These are phyloP conservation scores for Xenoacremonium recifei DNA, from an alignment of 2,329 filamentous ascomycete species.

Conservation along the genomic window DNA sequence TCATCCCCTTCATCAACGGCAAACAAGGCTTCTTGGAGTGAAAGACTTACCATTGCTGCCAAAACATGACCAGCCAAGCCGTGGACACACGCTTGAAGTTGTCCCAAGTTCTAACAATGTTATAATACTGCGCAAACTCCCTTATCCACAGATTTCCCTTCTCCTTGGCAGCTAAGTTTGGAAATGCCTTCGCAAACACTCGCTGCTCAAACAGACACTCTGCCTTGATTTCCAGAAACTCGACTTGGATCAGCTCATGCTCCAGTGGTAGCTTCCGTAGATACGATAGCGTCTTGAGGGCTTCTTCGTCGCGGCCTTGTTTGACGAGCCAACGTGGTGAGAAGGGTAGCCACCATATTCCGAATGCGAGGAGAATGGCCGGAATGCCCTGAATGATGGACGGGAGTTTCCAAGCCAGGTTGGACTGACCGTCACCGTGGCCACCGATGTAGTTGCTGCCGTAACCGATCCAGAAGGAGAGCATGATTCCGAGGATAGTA, in stretches of 20 bases:
- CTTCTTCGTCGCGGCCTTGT: slow-evolving; percentile 68
- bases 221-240: slow-evolving; percentile 81
- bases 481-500: slow-evolving; percentile 40
- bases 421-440: slow-evolving; percentile 39
- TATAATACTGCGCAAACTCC: slow-evolving; percentile 49
- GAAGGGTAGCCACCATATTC: slow-evolving; percentile 79
- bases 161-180: slow-evolving; percentile 40
- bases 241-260: slow-evolving; percentile 68
- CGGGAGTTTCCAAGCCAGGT: slow-evolving; percentile 44
- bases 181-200: slow-evolving; percentile 59
- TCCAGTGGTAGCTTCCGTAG: slow-evolving; percentile 62
- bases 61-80: slow-evolving; percentile 62
- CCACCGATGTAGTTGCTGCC: slow-evolving; percentile 48
- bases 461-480: slow-evolving; percentile 47
- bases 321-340: slow-evolving; percentile 75
- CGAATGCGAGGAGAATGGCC: slow-evolving; percentile 56
- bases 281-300: slow-evolving; percentile 50
- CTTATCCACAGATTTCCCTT: slow-evolving; percentile 40
- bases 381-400: slow-evolving; percentile 44
- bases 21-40: background rate
- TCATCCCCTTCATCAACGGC: too few species aligned
- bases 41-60: slow-evolving; percentile 45
- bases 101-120: slow-evolving; percentile 30
- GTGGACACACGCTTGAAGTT: slow-evolving; percentile 64
- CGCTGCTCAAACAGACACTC: slow-evolving; percentile 76